These are phyloP conservation scores for Persicaria maculosa DNA, from an alignment of 148 eudicot species.

Conservation along the genomic window DNA sequence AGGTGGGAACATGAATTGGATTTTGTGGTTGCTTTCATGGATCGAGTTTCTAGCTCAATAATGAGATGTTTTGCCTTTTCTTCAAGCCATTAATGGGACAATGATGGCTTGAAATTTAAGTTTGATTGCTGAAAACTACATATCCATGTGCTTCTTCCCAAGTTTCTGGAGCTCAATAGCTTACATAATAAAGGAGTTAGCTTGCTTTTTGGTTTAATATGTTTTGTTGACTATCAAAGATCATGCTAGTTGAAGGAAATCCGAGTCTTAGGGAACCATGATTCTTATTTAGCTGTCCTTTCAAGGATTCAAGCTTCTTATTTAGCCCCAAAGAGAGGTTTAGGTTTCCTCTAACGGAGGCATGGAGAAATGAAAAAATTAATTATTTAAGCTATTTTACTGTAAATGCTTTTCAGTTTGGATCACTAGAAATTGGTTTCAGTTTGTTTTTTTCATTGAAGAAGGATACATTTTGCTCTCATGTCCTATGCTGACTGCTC, in stretches of 20 bases:
- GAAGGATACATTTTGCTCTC: not conserved
- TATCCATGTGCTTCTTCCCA: not conserved
- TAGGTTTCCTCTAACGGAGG: not conserved
- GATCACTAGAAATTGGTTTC: not conserved
- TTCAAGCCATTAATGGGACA: slow-evolving; percentile 4
- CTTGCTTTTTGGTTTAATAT: not conserved
- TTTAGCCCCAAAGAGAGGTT: not conserved
- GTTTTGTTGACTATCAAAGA: not conserved
- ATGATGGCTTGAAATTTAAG: not conserved
- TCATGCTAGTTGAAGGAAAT: not conserved
- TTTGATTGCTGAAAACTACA: not conserved
- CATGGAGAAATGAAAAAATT: not conserved
- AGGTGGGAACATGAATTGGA: not conserved
- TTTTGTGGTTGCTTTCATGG: not conserved
- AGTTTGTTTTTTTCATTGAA: not conserved
- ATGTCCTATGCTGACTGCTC: too few relatives aligned
- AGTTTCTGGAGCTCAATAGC: not conserved
- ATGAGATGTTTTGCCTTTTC: not conserved
- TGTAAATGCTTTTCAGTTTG: not conserved
- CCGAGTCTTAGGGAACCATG: not conserved
- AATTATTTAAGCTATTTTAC: not conserved
- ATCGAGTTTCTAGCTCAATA: slow-evolving; percentile 1
- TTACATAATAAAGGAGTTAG: not conserved
- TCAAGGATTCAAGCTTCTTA: not conserved
- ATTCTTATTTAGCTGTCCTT: not conserved